phyloP scores from a whole-genome alignment of 257 asterid species.

The Solanum verrucosum region DNA sequence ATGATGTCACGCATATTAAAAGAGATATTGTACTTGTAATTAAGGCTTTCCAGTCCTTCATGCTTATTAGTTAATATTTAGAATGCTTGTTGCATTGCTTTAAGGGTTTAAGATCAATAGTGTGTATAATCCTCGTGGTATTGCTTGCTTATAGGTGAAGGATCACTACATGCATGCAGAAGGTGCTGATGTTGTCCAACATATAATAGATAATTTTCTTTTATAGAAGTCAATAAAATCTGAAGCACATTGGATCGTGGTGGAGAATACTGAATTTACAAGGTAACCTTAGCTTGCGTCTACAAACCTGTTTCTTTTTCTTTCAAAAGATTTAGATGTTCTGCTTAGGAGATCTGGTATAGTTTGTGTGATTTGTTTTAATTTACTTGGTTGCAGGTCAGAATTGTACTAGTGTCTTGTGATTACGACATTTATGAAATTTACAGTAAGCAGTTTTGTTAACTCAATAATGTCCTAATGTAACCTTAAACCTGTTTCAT shows the following conservation, averaged over 20 bases:
- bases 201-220: conserved; percentile 78
- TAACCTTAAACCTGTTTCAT: background rate
- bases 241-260: background rate
- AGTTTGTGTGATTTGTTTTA: background rate
- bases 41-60: background rate
- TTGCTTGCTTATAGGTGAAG: conserved; percentile 50
- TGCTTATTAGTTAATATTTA: background rate
- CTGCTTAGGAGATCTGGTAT: background rate
- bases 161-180: conserved; percentile 62
- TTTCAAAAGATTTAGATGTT: background rate
- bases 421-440: background rate
- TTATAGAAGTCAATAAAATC: conserved; percentile 14
- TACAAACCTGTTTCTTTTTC: background rate
- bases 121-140: background rate
- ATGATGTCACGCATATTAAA: background rate
- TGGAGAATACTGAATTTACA: background rate
- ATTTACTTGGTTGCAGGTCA: background rate
- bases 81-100: background rate
- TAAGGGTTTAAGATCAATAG: conserved; percentile 58
- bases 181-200: conserved; percentile 89
- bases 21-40: background rate
- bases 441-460: background rate
- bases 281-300: background rate
- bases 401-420: background rate
- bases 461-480: background rate